Percentiles rank a stretch among this genome's conserved stretches.
Conservation (phyloP, 1,284 basidiomycete genomes). For the Calocybe gambosa region DNA sequence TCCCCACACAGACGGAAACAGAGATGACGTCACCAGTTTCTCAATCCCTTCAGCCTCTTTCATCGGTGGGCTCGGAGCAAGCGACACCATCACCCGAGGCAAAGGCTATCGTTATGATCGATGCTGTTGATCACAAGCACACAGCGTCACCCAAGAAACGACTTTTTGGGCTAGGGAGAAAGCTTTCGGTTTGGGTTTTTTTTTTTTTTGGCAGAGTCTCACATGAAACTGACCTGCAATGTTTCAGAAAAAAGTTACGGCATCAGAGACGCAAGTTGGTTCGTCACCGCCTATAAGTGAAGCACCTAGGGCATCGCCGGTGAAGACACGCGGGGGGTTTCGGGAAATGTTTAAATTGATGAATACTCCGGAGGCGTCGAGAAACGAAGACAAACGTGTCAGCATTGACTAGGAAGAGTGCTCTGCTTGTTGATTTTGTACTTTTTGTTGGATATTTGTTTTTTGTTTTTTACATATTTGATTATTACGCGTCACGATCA, state of each 20-base stretch:
- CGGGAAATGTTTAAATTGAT: conserved; percentile 28
- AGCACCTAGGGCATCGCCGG: conserved; percentile 10
- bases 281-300: conserved; percentile 13
- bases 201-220: neutral
- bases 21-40: conserved; percentile 6
- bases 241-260: conserved; percentile 15
- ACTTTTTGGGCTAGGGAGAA: conserved; percentile 35
- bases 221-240: neutral
- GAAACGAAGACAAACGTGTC: conserved; percentile 27
- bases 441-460: neutral
- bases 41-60: neutral
- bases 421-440: neutral
- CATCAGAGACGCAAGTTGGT: conserved; percentile 11
- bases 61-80: conserved; percentile 9
- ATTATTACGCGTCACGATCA: conserved; percentile 19
- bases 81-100: conserved; percentile 38
- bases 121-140: conserved; percentile 45
- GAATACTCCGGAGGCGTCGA: conserved; percentile 29
- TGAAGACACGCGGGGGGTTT: conserved; percentile 24
- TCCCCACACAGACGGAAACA: conserved; percentile 3
- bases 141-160: conserved; percentile 24
- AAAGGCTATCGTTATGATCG: conserved; percentile 56
- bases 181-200: conserved; percentile 29
- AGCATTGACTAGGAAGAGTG: conserved; percentile 26
- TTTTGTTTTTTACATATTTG: neutral